Conservation (phyloP, 345 rosid species). For the Acer saccharum region DNA sequence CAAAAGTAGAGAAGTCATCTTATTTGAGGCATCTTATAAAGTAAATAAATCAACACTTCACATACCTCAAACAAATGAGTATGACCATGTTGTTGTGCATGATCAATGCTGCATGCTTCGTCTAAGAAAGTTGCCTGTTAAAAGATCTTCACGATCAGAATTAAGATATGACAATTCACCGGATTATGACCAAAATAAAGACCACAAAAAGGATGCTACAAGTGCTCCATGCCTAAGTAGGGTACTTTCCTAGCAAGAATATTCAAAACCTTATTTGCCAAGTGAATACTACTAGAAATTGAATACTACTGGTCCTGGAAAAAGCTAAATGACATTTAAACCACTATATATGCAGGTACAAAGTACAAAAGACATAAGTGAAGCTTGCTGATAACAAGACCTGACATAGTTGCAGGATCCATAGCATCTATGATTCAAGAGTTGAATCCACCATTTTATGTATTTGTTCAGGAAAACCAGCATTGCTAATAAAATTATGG, state of each 20-base stretch:
- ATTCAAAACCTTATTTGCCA: background rate
- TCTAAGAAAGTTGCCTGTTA: conserved; percentile 92
- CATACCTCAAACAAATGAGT: conserved; percentile 83
- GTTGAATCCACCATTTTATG: background rate
- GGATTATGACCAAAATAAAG: conserved; percentile 9
- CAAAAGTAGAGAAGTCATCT: background rate
- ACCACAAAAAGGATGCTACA: background rate
- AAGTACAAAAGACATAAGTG: background rate
- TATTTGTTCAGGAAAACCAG: background rate
- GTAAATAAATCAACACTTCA: conserved; percentile 11
- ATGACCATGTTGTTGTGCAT: conserved; percentile 81
- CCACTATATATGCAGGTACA: background rate
- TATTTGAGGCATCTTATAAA: background rate
- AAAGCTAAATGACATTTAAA: background rate
- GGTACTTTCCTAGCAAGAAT: background rate
- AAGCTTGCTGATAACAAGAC: background rate
- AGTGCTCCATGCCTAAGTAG: background rate
- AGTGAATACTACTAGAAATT: background rate
- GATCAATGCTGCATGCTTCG: conserved; percentile 66
- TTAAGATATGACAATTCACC: background rate
- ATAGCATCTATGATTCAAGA: background rate
- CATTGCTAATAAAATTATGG: background rate
- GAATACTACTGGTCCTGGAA: too few species aligned
- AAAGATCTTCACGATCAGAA: conserved; percentile 15
- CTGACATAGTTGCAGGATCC: background rate